A percentile compares a stretch with the other conserved stretches of the same genome.
These are phyloP conservation scores for Aspergillus fijiensis DNA, from an alignment of 2,329 filamentous ascomycete species.

Conservation along the genomic window DNA sequence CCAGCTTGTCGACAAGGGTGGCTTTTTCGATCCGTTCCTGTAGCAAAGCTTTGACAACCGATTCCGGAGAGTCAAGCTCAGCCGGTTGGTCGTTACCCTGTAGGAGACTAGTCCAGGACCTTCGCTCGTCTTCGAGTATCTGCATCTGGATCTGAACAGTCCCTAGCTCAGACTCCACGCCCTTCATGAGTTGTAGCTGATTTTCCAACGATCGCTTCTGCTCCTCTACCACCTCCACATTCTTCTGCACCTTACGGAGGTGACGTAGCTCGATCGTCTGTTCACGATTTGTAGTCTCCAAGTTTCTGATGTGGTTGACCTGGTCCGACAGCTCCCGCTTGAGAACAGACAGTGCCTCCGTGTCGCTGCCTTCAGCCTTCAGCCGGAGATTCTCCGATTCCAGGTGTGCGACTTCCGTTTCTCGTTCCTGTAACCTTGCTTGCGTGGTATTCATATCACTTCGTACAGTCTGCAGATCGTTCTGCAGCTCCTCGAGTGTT, in stretches of 20 bases:
- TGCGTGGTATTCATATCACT: slow-evolving; percentile 62
- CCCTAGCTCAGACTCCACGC: slow-evolving; percentile 71
- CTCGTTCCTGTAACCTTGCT: slow-evolving; percentile 65
- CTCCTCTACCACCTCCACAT: slow-evolving; percentile 91
- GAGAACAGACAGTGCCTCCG: slow-evolving; percentile 80
- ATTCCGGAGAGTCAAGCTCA: slow-evolving; percentile 85
- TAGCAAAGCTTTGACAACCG: slow-evolving; percentile 78
- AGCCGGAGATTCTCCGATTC: slow-evolving; percentile 81
- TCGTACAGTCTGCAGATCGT: slow-evolving; percentile 56
- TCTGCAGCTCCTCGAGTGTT: slow-evolving; percentile 52
- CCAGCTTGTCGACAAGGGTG: slow-evolving; percentile 76
- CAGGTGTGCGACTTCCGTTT: slow-evolving; percentile 68
- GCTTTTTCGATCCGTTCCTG: slow-evolving; percentile 78
- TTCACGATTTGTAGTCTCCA: slow-evolving; percentile 79
- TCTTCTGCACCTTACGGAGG: slow-evolving; percentile 76
- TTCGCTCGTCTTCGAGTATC: slow-evolving; percentile 81
- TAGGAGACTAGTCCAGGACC: slow-evolving; percentile 83
- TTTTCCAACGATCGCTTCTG: slow-evolving; percentile 83
- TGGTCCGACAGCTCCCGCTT: slow-evolving; percentile 88
- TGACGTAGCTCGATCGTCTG: slow-evolving; percentile 77
- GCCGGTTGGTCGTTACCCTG: slow-evolving; percentile 64
- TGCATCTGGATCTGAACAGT: slow-evolving; percentile 82
- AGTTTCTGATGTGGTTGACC: slow-evolving; percentile 80
- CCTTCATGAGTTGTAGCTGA: slow-evolving; percentile 71
- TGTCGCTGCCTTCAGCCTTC: slow-evolving; percentile 83